Base-by-base conservation (phyloP, 768 basidiomycete species). In the Tylopilus intermedius region DNA sequence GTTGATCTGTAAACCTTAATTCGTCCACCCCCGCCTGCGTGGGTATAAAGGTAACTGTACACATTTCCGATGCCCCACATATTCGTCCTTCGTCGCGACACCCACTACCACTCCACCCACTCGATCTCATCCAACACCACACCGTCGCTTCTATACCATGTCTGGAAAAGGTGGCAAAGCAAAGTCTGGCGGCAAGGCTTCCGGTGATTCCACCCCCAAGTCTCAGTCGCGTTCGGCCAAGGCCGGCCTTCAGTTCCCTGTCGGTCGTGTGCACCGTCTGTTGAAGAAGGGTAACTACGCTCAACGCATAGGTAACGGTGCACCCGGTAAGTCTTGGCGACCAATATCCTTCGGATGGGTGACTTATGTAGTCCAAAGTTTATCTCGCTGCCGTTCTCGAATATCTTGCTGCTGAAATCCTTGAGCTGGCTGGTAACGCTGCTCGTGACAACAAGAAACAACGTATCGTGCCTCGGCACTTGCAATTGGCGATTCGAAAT, bases 211-310 rank as follows among this genome's bases (percentile, higher is more conserved):
- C 75, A 7, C 65, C 64, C n/a, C 55, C 59, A 65, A 87, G 82
- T 68, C 79, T 9, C 79, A 80, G 56, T 86, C 86, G 1, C 87
- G 87, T 86, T 13, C 78, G 83, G 38, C 83, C 80, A 64, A 30
- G 30, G 86, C 87, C 40, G 87, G 87, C 52, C 83, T 89, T 48
- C 87, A 89, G 71, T 88, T 88, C 74, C 93, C 92, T 42, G 92
- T 95, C 63, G 90, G 92, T 75, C 65, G 93, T 84, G 85, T 94
- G 62, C 90, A 92, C 70, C 86, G 90, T 79, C 79, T 88, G 57
- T 71, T 94, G 64, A 90, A 92, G 78, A 81, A 79, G 7, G 30
- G 30, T 30, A 69, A 88, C 89, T 56, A 88, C 89, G 75, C 90
- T 90, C 62, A 85, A 88, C 30, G 92, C 67, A 82, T 95, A 59